These are phyloP conservation scores for Anaeramoeba flamelloides DNA, from an alignment of 78 protist species.

Conservation along the genomic window DNA sequence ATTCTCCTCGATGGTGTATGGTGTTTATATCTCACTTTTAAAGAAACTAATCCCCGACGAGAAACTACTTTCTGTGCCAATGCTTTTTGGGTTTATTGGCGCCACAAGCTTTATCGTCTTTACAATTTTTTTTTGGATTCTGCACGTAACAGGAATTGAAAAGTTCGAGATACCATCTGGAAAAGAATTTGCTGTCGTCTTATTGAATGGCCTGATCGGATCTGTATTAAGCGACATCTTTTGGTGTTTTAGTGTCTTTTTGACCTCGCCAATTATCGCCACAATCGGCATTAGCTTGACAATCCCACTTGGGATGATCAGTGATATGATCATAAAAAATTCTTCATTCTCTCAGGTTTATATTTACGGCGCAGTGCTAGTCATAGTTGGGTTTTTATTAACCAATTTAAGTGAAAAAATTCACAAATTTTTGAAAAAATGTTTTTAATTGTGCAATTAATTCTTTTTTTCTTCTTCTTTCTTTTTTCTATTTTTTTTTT, in stretches of 20 bases:
- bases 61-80: not conserved
- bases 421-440: no score
- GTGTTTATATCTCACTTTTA: not conserved
- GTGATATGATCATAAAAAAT: not conserved
- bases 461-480: no score
- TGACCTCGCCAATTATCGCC: not conserved
- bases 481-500: no score
- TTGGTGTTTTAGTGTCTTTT: not conserved
- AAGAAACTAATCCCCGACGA: not conserved
- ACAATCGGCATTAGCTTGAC: not conserved
- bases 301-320: not conserved
- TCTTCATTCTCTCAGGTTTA: not conserved
- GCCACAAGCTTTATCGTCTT: not conserved
- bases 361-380: not conserved
- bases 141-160: not conserved
- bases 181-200: not conserved
- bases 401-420: not conserved
- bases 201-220: not conserved
- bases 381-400: not conserved
- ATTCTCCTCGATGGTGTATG: not conserved
- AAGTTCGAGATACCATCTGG: not conserved
- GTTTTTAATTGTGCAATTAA: no score
- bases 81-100: not conserved
- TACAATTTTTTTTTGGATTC: not conserved
- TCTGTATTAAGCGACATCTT: not conserved